Base-by-base conservation (phyloP, 2,329 filamentous ascomycete genomes). In the Paecilomyces niveus region DNA sequence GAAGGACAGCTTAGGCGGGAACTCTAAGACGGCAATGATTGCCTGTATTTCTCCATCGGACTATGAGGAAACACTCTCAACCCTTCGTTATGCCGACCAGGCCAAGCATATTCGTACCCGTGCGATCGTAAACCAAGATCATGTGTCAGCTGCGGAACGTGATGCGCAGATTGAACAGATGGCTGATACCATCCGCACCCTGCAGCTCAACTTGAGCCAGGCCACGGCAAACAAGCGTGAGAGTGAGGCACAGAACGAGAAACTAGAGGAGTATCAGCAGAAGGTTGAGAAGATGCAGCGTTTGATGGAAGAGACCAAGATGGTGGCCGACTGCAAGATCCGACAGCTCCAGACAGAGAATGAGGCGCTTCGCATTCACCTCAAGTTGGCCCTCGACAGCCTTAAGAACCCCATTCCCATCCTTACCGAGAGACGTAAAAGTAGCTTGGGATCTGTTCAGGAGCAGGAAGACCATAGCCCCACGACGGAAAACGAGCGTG, bases 11-110 rank as follows among this genome's bases (percentile, higher is more conserved):
- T 81, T 99, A 0, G 94, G 94, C 11, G 94, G 94, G 57, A 99
- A 99, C 81, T 93, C 88, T 70, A 99, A 97, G 76, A 99, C 94
- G 9, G 94, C 94, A 62, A 99, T 99, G 94, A 97, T 99, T 68
- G 94, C 94, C 8, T 97, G 94, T 72, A 96, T 99, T 66, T 88
- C 92, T 4, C 94, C 94, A 0, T 88, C 90, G 0, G 94, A 99
- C 76, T 97, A 99, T 71, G 94, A 99, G 58, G 94, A 99, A 73
- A 99, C 94, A 0, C 83, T 99, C 1, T 96, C 91, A 2, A 99
- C 94, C 0, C 85, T 99, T 11, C 90, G 94, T 39, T 99, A 99
- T 73, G 94, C 94, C 21, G 93, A 99, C 74, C 93, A 97, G 76
- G 94, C 94, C 61, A 99, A 99, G 80, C 89, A 89, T 58, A 99